Base-by-base conservation (phyloP, 768 basidiomycete species). In the Collybia nuda region DNA sequence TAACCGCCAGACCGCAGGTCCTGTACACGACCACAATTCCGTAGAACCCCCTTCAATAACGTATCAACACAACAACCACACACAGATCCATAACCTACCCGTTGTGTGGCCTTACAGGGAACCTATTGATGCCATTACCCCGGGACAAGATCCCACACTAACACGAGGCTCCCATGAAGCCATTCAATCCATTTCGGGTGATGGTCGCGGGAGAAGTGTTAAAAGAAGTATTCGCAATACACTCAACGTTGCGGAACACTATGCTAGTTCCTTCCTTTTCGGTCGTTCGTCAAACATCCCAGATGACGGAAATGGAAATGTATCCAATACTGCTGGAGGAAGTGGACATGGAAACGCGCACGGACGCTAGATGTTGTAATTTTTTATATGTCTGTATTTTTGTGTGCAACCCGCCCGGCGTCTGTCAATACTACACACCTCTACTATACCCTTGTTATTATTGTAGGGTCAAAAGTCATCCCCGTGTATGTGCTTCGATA, bases 151-250 rank as follows among this genome's bases (percentile, higher is more conserved):
- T 26, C 24, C 3, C 2, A 59, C 51, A 28, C 59, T 68, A 3
- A 63, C 62, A 24, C 68, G 67, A 15, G 77, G 79, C 46, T 64
- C 73, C 21, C 72, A 77, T 8, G 74, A 72, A 29, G 70, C 71
- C n/a, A 63, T 71, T 5, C 64, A 63, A 24, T 57, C 55, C 40
- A 58, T 62, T 5, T 51, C 66, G 47, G 67, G 59, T 40, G 82
- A 78, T 52, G 72, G 64, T 36, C 69, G 82, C 50, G 83, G 82
- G 22, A 68, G 85, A 56, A 84, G 78, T 57, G 82, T 84, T 32
- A 86, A 80, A 64, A 74, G 82, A 53, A 84, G 80, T 56, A 57
- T 89, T 44, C 77, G 88, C 43, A 87, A 78, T 51, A 88, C 86
- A 12, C 65, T 90, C 40, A 81, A 75, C 48, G 83, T 80, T 29